Evolutionary conservation across 2,329 filamentous ascomycete species (phyloP).

Genomic region (Aspergillus sp.): DNA sequence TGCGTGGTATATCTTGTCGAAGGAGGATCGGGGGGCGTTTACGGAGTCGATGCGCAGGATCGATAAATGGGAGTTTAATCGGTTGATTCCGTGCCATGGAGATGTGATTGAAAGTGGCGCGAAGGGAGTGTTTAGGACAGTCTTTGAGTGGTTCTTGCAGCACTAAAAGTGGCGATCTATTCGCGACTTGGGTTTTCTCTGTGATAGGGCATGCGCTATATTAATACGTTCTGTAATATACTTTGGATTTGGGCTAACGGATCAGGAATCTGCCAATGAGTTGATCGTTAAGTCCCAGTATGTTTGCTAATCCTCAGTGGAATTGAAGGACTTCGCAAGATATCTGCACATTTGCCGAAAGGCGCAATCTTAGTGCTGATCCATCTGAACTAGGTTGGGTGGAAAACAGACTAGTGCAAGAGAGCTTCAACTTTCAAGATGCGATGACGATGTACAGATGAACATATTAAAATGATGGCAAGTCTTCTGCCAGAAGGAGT

Average conservation of each 20-base stretch:
- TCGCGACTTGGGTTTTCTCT: slow-evolving; percentile 1
- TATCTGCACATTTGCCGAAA: not conserved
- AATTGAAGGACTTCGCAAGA: no score
- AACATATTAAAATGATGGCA: no score
- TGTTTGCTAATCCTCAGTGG: no score
- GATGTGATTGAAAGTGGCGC: slow-evolving; percentile 76
- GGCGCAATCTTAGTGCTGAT: not conserved
- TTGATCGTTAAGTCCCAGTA: not conserved
- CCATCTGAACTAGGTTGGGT: not conserved
- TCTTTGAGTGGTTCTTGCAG: slow-evolving; percentile 79
- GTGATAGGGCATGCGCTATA: not conserved
- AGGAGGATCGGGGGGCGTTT: slow-evolving; percentile 65
- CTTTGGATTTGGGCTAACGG: not conserved
- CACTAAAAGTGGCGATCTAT: slow-evolving; percentile 26
- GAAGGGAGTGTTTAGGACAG: slow-evolving; percentile 73
- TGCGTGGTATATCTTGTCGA: slow-evolving; percentile 72
- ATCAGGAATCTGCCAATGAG: not conserved
- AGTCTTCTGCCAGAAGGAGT: no score
- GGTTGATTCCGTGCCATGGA: slow-evolving; percentile 88
- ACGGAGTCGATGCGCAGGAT: slow-evolving; percentile 69
- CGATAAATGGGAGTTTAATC: slow-evolving; percentile 77
- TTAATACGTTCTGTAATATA: not conserved
- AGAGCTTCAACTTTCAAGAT: not conserved
- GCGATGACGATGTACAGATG: not conserved
- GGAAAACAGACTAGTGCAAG: not conserved